Evolutionary conservation across 805 yeast genomes (phyloP).

Genomic region (Lipomyces orientalis): DNA sequence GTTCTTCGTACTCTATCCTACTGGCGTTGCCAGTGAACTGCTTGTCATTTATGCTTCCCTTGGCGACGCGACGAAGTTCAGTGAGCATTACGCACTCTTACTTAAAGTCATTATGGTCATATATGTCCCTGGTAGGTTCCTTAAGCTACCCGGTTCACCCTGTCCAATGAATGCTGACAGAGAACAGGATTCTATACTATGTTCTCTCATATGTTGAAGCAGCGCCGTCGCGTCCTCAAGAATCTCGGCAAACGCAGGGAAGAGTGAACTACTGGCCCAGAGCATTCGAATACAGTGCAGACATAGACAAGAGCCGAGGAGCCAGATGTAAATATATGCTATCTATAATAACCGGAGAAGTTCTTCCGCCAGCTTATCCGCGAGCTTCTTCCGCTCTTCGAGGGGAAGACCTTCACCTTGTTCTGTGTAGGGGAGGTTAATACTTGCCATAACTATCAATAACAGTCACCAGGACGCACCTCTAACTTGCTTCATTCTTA

Average conservation of each 20-base stretch:
- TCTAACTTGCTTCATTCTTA: conserved; percentile 41
- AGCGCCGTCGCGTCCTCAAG: conserved; percentile 71
- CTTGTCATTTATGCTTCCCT: conserved; percentile 71
- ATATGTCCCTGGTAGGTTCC: conserved; percentile 73
- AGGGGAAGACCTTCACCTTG: conserved; percentile 35
- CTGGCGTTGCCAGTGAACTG: conserved; percentile 89
- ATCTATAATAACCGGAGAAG: conserved; percentile 36
- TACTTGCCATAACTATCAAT: neutral
- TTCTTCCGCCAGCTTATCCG: conserved; percentile 46
- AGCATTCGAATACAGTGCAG: neutral
- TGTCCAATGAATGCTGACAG: neutral
- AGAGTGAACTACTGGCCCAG: neutral
- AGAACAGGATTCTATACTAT: conserved; percentile 63
- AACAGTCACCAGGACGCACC: conserved; percentile 18
- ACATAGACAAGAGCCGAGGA: neutral
- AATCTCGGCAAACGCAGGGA: conserved; percentile 40
- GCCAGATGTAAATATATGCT: neutral
- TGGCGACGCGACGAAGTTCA: conserved; percentile 60
- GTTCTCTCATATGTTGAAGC: conserved; percentile 86
- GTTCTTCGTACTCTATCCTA: conserved; percentile 82
- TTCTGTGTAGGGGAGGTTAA: conserved; percentile 11
- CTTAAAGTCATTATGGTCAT: conserved; percentile 63
- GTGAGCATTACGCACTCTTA: conserved; percentile 57
- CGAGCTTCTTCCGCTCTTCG: conserved; percentile 45
- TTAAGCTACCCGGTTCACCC: neutral